phyloP scores from a whole-genome alignment of 2,329 filamentous ascomycete genomes.

The Aureobasidium lini region DNA sequence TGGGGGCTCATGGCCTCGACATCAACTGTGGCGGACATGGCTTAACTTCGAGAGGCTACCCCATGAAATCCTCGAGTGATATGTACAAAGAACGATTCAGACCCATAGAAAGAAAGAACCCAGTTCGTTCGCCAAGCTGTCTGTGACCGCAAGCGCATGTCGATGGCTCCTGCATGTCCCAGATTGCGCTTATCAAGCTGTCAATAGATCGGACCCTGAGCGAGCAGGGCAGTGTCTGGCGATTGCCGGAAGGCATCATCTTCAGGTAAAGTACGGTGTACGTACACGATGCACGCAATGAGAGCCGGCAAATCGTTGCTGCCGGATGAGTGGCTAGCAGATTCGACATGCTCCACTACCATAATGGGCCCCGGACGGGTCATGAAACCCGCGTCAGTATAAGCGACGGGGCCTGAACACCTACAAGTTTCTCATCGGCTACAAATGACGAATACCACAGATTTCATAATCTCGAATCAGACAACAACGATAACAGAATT shows the following conservation, averaged over 20 bases:
- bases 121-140: slow-evolving; percentile 5
- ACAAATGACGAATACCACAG: background rate
- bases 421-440: no score
- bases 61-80: background rate
- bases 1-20: slow-evolving; percentile 6
- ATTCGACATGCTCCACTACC: background rate
- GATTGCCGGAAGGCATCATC: background rate
- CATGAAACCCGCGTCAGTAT: background rate
- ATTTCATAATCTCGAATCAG: background rate
- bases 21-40: slow-evolving; percentile 5
- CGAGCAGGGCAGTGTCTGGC: background rate
- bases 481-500: background rate
- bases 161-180: slow-evolving; percentile 8
- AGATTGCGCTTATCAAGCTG: slow-evolving; percentile 7
- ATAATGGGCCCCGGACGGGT: background rate
- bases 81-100: background rate
- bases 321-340: background rate
- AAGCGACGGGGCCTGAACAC: background rate
- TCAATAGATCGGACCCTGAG: slow-evolving; percentile 7
- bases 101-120: background rate
- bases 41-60: background rate
- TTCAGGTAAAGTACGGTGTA: slow-evolving; percentile 6
- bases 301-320: background rate
- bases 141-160: slow-evolving; percentile 2
- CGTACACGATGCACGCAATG: background rate